Percentiles rank a stretch among this genome's conserved stretches.
Evolutionary conservation across 2,329 filamentous ascomycete genomes (phyloP).

Genomic region (Tolypocladium ovalisporum): DNA sequence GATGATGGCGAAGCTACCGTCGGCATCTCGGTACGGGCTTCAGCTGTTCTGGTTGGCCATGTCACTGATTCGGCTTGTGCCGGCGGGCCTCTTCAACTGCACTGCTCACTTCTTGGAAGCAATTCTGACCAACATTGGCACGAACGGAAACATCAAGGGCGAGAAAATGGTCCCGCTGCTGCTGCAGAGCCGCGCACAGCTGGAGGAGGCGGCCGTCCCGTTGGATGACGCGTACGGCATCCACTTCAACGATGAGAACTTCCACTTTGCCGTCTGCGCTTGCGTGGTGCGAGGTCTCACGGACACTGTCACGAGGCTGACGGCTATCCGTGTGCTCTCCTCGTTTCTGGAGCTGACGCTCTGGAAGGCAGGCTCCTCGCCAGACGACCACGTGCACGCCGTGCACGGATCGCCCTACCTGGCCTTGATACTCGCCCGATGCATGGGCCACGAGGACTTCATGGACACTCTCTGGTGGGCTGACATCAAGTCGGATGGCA

Average conservation of each 20-base stretch:
- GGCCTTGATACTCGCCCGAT: conserved; percentile 46
- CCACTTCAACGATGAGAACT: conserved; percentile 52
- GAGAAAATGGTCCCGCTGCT: conserved; percentile 49
- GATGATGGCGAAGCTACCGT: conserved; percentile 59
- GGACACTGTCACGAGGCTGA: conserved; percentile 47
- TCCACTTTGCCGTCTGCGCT: conserved; percentile 57
- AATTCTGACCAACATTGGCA: conserved; percentile 52
- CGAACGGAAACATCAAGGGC: conserved; percentile 46
- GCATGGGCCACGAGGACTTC: conserved; percentile 45
- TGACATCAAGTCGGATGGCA: conserved; percentile 34
- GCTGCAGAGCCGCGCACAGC: conserved; percentile 46
- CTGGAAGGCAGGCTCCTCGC: conserved; percentile 4
- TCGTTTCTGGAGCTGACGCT: conserved; percentile 41
- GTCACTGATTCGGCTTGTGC: conserved; percentile 53
- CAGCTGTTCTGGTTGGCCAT: conserved; percentile 63
- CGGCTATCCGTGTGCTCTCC: conserved; percentile 48
- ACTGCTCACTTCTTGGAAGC: conserved; percentile 54
- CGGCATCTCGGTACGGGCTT: conserved; percentile 55
- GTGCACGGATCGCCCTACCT: conserved; percentile 44
- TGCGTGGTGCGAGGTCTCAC: conserved; percentile 54
- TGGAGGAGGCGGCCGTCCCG: conserved; percentile 51
- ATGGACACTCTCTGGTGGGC: conserved; percentile 53
- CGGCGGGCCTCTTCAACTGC: conserved; percentile 52
- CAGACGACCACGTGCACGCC: conserved; percentile 5
- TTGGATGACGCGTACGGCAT: conserved; percentile 57